Base-by-base conservation (phyloP, 768 basidiomycete species). In the Lanmaoa rubissima region DNA sequence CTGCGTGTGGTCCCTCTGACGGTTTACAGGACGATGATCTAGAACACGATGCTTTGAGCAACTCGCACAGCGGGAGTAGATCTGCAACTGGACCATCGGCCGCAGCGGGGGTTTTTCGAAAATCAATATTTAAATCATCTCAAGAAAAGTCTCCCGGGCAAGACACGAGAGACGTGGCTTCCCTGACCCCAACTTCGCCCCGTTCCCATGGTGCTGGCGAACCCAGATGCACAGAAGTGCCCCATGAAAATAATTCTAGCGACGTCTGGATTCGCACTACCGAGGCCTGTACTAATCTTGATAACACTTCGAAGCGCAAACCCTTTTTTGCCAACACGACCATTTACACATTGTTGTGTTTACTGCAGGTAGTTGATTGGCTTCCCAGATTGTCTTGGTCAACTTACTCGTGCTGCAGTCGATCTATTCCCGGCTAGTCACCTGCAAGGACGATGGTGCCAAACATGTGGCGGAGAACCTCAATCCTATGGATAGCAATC, bases 291-390 rank as follows among this genome's bases (percentile, higher is more conserved):
- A 53, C 53, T n/a, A 62, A 65, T 58, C 58, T 64, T 14, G 60
- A 49, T 35, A 75, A 76, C 54, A 52, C 62, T 8, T 61, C 65
- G 49, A 78, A 74, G 52, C 76, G 79, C 45, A 82, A 72, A 51
- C 80, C 88, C 10, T 92, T 98, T 73, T 98, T 96, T 73, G 84
- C 84, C 56, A 97, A 98, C 74, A 93, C 92, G 46, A 89, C 92
- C 21, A 92, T 94, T 69, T 99, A 98, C 75, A 90, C 90, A 8
- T 70, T 98, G 50, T 69, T 98, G 61, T 87, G 97, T 48, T 76
- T 96, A 51, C 70, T 98, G 48, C 94, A 99, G 87, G 96, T 84
- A 65, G 56, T 36, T 47, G 46, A 14, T 13, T 32, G 45, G 24
- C 6, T 68, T 58, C 17, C 31, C 44, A 19, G 34, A 16, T 36